A percentile compares a stretch with the other conserved stretches of the same genome.
Conservation (phyloP, 75 land plant species). For the Ceratopteris richardii region DNA sequence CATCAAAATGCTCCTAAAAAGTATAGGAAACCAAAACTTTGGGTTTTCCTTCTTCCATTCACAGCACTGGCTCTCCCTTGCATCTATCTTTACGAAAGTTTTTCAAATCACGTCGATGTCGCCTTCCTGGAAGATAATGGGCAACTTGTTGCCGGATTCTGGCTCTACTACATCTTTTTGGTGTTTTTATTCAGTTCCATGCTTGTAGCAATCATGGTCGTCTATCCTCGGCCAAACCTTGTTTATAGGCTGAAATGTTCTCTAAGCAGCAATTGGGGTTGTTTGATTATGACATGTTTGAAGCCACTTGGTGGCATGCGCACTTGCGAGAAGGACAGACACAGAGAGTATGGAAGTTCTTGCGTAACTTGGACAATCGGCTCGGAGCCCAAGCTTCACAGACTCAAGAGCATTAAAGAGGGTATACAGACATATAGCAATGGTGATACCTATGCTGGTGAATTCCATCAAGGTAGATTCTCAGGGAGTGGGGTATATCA, state of each 20-base stretch:
- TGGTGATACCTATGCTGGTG: constrained; percentile 67
- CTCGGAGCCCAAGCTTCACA: constrained; percentile 27
- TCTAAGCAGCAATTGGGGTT: constrained; percentile 23
- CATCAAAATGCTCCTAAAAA: too few relatives aligned
- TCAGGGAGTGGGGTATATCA: constrained; percentile 68
- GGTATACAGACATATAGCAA: constrained; percentile 55
- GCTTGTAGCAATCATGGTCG: constrained; percentile 18
- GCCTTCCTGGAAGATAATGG: constrained; percentile 8
- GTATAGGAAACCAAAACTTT: too few relatives aligned
- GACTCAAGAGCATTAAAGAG: constrained; percentile 13
- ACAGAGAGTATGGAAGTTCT: neutral
- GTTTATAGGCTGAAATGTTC: constrained; percentile 5
- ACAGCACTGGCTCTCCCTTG: constrained; percentile 32
- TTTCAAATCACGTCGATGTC: neutral
- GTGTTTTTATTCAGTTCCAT: constrained; percentile 27
- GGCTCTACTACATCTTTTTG: constrained; percentile 23
- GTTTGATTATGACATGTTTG: constrained; percentile 14
- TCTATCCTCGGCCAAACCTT: constrained; percentile 21
- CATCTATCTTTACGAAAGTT: constrained; percentile 30
- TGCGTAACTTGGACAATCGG: constrained; percentile 69
- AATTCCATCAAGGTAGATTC: constrained; percentile 60
- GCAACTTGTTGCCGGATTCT: neutral
- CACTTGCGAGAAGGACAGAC: neutral
- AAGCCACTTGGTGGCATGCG: constrained; percentile 10
- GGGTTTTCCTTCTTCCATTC: constrained; percentile 27